Evolutionary conservation across 192 early-diverging fungal genomes (phyloP), one percentile per base, ranked within the genome.

Genomic region (Podila epigama): DNA sequence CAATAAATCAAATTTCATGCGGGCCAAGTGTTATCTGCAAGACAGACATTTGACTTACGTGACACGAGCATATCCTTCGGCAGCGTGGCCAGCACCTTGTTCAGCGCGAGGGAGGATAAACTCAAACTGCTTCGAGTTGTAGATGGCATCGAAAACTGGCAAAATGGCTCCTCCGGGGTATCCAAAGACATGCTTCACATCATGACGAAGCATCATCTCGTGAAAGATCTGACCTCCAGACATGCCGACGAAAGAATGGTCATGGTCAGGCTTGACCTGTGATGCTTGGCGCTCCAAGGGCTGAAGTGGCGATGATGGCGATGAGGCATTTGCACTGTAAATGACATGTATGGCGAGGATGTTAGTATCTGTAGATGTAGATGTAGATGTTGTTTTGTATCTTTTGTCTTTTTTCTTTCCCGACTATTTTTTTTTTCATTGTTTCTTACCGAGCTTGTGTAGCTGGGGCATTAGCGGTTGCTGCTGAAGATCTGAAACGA

Each of bases 21-120:
- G n/a, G 16, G 6, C 15, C 41, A 48, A 22, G 0, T 20, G n/a
- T 39, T 1, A 20, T 22, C n/a, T 54, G 27, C n/a, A 9, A 65
- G 36, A 55, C 1, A 65, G 16, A 27, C 20, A 5, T 7, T 16
- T 53, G 20, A 88, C 86, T 56, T 81, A 90, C 89, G 90, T 95
- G 34, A 91, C 95, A 79, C 93, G 89, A 18, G 96, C 96, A 79
- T 98, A 99, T 15, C 94, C 97, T 82, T 99, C 94, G 7, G 97
- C 96, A 93, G 98, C 98, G 71, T 99, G 97, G 6, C 97, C 97
- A 32, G 96, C 96, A 62, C 97, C 97, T 81, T 99, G 97, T 75
- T 99, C 97, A 69, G 98, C 96, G 71, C 97, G 83, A 54, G 97
- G 96, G 42, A 99, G 87, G 64, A 99, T 86, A 83, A 98, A 99